Evolutionary conservation across 2,329 filamentous ascomycete genomes (phyloP).

Genomic region (Aspergillus flavus): DNA sequence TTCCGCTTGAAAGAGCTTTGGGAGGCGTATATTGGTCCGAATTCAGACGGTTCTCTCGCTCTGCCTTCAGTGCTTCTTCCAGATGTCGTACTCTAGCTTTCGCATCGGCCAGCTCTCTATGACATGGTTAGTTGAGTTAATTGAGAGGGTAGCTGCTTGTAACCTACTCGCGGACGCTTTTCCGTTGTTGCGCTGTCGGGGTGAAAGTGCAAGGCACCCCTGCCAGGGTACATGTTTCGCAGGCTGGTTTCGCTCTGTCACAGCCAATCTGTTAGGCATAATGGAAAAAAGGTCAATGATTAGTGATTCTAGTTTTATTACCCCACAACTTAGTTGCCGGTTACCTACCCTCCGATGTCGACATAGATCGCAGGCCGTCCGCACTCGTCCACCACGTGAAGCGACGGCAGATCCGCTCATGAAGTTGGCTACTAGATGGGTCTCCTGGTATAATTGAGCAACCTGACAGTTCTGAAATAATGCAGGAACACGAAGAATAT

Average conservation of each 20-base stretch:
- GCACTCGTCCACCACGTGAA: constrained; percentile 13
- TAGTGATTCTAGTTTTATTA: not conserved
- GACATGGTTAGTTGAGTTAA: not conserved
- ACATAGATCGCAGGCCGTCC: constrained; percentile 27
- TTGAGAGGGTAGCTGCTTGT: not conserved
- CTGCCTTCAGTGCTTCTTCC: constrained; percentile 16
- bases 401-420: constrained; percentile 5
- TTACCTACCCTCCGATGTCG: constrained; percentile 23
- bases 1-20: not conserved
- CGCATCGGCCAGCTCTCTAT: constrained; percentile 25
- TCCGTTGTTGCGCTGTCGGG: constrained; percentile 15
- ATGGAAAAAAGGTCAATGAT: not conserved
- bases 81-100: constrained; percentile 22
- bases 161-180: constrained; percentile 25
- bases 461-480: not conserved
- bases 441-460: not conserved
- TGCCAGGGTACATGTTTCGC: constrained; percentile 27
- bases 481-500: not conserved
- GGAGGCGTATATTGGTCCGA: not conserved
- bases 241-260: constrained; percentile 26
- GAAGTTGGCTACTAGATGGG: not conserved
- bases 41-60: not conserved
- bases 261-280: constrained; percentile 26
- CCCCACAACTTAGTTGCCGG: not conserved
- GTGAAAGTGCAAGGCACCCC: constrained; percentile 26